Percentiles rank a stretch among this genome's conserved stretches.
Conservation (phyloP, 495 filamentous ascomycete species). For the Penicillium odoratum region DNA sequence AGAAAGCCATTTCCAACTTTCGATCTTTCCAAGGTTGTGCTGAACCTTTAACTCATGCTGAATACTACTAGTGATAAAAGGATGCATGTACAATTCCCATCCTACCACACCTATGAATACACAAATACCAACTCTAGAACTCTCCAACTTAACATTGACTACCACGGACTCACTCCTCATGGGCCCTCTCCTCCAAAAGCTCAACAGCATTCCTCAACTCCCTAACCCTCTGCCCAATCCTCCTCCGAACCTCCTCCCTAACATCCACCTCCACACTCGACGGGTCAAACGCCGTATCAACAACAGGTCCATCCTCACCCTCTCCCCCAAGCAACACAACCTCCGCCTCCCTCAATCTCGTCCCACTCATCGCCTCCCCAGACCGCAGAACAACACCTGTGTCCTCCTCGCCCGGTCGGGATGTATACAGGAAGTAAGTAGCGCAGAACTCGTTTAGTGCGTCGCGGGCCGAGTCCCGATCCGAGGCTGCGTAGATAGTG, state of each 20-base stretch:
- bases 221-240: constrained; percentile 43
- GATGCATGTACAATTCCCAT: no score
- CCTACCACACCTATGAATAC: neutral
- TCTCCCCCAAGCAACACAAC: constrained; percentile 5
- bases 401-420: constrained; percentile 16
- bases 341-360: neutral
- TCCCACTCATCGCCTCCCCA: constrained; percentile 5
- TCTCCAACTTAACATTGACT: neutral
- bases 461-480: constrained; percentile 47
- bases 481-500: constrained; percentile 50
- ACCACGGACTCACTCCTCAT: constrained; percentile 25
- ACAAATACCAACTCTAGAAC: neutral
- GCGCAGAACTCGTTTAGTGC: constrained; percentile 39
- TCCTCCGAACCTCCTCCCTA: constrained; percentile 38
- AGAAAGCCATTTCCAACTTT: no score
- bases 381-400: constrained; percentile 5
- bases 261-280: constrained; percentile 25
- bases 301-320: constrained; percentile 14
- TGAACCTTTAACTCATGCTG: no score
- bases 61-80: no score
- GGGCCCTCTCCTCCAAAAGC: constrained; percentile 42
- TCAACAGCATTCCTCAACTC: constrained; percentile 47
- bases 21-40: no score
- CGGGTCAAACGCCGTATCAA: constrained; percentile 39
- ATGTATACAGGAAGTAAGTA: constrained; percentile 40